phyloP scores from a whole-genome alignment of 2,329 filamentous ascomycete genomes.

The Fusarium keratoplasticum region DNA sequence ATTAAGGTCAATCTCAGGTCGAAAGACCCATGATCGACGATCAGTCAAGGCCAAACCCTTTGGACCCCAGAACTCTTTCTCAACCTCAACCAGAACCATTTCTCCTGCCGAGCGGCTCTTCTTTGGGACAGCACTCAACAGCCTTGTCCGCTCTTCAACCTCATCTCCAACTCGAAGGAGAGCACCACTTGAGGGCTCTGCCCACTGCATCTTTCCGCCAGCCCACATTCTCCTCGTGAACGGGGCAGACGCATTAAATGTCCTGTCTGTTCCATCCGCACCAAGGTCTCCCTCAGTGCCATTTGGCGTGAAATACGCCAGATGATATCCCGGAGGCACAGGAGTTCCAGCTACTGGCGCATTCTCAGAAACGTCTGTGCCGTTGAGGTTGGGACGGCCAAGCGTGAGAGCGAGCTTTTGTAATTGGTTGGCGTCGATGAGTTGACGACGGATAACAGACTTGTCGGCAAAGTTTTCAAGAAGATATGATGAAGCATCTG shows the following conservation, averaged over 20 bases:
- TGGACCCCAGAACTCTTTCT: constrained; percentile 68
- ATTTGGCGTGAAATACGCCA: constrained; percentile 72
- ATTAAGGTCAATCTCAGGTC: constrained; percentile 48
- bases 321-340: constrained; percentile 69
- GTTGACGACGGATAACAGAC: constrained; percentile 53
- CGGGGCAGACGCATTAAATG: constrained; percentile 68
- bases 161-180: constrained; percentile 64
- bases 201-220: constrained; percentile 69
- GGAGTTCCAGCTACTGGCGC: constrained; percentile 58
- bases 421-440: constrained; percentile 72
- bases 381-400: constrained; percentile 57
- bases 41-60: constrained; percentile 66
- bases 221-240: constrained; percentile 78
- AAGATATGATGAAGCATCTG: constrained; percentile 49
- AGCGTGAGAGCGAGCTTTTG: constrained; percentile 71
- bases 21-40: constrained; percentile 63
- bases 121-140: constrained; percentile 67
- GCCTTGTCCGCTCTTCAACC: constrained; percentile 66
- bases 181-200: neutral
- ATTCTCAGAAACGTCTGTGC: constrained; percentile 52
- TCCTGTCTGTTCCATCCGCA: constrained; percentile 69
- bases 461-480: constrained; percentile 46
- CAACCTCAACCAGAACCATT: constrained; percentile 74
- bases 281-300: constrained; percentile 67
- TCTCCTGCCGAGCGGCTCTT: constrained; percentile 65